Conservation (phyloP, 2,329 filamentous ascomycete species). For the Nakataea oryzae region DNA sequence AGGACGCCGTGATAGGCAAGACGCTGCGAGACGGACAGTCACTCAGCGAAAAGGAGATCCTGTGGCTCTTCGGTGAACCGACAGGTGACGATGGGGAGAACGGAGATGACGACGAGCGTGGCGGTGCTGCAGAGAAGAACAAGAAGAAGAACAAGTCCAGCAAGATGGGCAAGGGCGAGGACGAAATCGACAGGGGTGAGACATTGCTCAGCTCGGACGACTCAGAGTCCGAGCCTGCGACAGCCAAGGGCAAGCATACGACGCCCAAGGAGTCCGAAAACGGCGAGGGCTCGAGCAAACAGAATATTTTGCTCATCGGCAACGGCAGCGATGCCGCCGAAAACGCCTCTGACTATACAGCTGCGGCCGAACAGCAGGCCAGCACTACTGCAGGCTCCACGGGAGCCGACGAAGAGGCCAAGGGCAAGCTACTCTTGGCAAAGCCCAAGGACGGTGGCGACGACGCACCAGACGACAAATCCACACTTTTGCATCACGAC, state of each 20-base stretch:
- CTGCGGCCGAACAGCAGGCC: neutral
- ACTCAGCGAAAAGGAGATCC: neutral
- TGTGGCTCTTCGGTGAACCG: neutral
- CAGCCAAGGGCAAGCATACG: neutral
- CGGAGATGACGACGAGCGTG: neutral
- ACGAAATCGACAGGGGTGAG: neutral
- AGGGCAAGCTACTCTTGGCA: neutral
- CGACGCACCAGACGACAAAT: neutral
- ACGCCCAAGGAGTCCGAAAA: neutral
- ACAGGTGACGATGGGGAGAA: neutral
- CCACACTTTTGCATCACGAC: no score
- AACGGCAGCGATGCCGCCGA: neutral
- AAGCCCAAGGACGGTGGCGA: neutral
- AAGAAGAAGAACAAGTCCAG: neutral
- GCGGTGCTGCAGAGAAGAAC: no score
- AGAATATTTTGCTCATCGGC: neutral
- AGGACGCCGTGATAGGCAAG: slow-evolving; percentile 33
- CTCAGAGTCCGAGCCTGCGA: neutral
- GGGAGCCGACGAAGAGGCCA: neutral
- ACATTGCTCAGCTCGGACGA: neutral
- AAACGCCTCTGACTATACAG: neutral
- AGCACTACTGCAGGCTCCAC: no score
- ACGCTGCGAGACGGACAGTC: slow-evolving; percentile 17
- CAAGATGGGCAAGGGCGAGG: neutral
- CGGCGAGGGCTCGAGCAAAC: neutral